Base-by-base conservation (phyloP, 306 rosid species). In the Arachis stenosperma region DNA sequence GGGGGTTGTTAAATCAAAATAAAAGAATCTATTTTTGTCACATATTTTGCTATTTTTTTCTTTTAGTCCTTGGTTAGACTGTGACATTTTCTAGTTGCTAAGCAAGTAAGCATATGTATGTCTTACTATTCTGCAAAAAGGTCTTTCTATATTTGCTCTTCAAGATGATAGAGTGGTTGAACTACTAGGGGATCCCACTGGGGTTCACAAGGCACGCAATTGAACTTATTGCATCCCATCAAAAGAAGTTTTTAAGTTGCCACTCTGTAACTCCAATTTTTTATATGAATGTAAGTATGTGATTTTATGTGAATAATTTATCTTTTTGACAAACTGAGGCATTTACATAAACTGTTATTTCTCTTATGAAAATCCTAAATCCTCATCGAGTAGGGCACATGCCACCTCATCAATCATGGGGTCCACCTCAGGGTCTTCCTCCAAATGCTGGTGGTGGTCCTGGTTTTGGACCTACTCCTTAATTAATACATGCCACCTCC, bases 121-220 rank as follows among this genome's bases (percentile, higher is more conserved):
- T 33, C 37, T 73, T 62, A 41, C 51, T 79, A 60, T 81, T 69
- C 60, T 84, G 82, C n/a, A 93, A 95, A 97, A 95, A 77, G 98
- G 87, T 73, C 92, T 95, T 44, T 98, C 99, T 43, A 66, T 83
- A 63, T 95, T 92, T 84, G 90, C 98, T 65, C 98, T 95, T 78
- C 93, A 84, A 84, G 99, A 95, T 82, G 99, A 95, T 76, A 83
- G 98, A 76, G 93, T 92, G 73, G 99, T 95, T 63, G 99, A 95
- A 86, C 86, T 95, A 70, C 84, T 86, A 44, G 99, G 98, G 68
- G 98, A 95, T 50, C 82, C 97, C 40, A 59, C 82, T 33, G 90
- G 89, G 40, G 97, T 95, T 78, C 99, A 92, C 71, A 90, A 86
- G 83, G 99, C 96, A 17, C 17, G 17, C 17, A 29, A 69, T 95